Evolutionary conservation across 2,329 filamentous ascomycete genomes (phyloP).

Genomic region (Beauveria bassiana): DNA sequence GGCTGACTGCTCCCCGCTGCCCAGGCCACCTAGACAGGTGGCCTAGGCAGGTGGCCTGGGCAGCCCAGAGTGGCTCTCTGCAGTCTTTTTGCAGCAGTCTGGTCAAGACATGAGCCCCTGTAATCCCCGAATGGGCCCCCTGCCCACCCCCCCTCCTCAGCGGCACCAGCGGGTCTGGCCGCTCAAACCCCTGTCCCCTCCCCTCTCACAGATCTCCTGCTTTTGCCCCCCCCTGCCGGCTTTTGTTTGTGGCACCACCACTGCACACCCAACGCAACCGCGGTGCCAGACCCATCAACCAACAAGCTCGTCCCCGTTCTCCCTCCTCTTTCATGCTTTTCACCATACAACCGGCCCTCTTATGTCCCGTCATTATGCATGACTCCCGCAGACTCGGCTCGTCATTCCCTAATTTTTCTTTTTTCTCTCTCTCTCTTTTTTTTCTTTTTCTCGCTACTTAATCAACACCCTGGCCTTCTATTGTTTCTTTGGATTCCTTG

Average conservation of each 20-base stretch:
- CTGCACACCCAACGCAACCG: neutral
- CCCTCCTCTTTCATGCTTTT: neutral
- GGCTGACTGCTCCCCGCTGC: neutral
- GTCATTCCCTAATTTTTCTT: neutral
- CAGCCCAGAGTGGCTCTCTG: too few species aligned
- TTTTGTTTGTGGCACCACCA: neutral
- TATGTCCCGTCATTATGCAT: neutral
- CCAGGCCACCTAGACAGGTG: too few species aligned
- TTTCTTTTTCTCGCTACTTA: neutral
- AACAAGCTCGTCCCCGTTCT: neutral
- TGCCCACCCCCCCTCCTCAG: neutral
- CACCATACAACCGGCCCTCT: neutral
- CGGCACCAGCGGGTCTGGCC: conserved; percentile 1
- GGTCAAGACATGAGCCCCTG: neutral
- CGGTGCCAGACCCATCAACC: conserved; percentile 1
- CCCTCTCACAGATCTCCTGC: neutral
- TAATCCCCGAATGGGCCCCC: neutral
- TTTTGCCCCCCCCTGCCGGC: neutral
- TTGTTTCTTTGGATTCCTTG: neutral
- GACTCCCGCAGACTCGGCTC: neutral
- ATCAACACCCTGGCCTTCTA: neutral
- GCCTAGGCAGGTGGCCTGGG: too few species aligned
- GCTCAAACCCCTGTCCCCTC: neutral
- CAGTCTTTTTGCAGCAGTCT: too few species aligned
- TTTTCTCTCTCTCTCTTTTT: neutral